These are phyloP conservation scores for Mycena pura DNA, from an alignment of 768 basidiomycete genomes.

Conservation along the genomic window DNA sequence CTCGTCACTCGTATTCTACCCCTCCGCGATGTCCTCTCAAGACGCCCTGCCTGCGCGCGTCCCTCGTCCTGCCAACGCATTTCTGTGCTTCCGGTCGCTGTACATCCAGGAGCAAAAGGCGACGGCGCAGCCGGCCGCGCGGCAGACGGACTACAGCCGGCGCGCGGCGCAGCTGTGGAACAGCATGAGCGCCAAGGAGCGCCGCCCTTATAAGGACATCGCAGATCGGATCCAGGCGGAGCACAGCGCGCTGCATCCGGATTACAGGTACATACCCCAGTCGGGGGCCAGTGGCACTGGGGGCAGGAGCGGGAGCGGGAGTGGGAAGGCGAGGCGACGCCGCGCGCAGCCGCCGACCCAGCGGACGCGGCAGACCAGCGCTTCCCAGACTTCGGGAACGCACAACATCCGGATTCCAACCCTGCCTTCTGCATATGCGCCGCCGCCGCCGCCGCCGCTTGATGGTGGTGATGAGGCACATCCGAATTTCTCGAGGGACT, in stretches of 20 bases:
- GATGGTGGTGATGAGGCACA: not conserved
- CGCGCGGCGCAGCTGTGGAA: conserved; percentile 6
- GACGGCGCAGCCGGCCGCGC: not conserved
- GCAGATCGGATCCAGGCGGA: not conserved
- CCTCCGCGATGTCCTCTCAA: not conserved
- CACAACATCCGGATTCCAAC: not conserved
- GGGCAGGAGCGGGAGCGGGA: not conserved
- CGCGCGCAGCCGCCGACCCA: not conserved
- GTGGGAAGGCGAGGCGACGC: not conserved
- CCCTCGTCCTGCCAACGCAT: conserved; percentile 18
- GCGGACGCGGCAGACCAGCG: not conserved
- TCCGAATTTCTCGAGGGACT: not conserved
- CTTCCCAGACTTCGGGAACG: not conserved
- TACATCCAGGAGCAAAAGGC: conserved; percentile 1
- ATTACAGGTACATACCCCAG: conserved; percentile 13
- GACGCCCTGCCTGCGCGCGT: not conserved
- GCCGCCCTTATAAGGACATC: conserved; percentile 3
- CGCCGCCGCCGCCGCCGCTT: too few species aligned
- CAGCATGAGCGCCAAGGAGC: conserved; percentile 4
- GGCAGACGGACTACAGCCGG: conserved; percentile 1
- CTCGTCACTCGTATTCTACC: too few species aligned
- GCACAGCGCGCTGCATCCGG: conserved; percentile 4
- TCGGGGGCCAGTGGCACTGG: not conserved
- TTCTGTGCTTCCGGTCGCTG: conserved; percentile 15
- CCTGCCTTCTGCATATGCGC: not conserved